Base-by-base conservation (phyloP, 106 monocot species). In the Cymbidium sinense region DNA sequence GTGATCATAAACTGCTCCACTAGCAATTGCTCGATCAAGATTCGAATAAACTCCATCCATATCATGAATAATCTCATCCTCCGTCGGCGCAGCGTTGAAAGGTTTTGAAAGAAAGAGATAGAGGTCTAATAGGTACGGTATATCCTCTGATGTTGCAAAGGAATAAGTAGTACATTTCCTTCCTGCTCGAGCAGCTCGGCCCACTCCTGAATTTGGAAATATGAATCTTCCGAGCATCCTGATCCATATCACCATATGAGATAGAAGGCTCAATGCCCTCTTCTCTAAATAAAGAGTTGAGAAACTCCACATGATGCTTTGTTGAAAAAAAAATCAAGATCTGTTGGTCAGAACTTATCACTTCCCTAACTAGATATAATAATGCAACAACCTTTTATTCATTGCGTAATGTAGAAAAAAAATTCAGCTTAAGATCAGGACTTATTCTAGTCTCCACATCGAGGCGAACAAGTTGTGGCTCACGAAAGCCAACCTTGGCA, bases 191-290 rank as follows among this genome's bases (percentile, higher is more conserved):
- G 94, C 96, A 51, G 81, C 96, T 74, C 94, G 86, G 1, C 96
- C 96, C 2, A n/a, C n/a, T n/a, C n/a, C n/a, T n/a, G n/a, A n/a
- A n/a, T n/a, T n/a, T n/a, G n/a, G n/a, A n/a, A n/a, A 96, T 94
- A 81, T 96, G 88, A 23, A 96, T 94, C 75, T 94, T 94, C 21
- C 94, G 82, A 44, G 94, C 96, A 83, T 96, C 96, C 70, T 91
- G 96, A 79, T 96, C 96, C 96, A 96, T 96, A 77, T 93, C 96
- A 79, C 96, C 94, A 86, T 96, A 96, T 15, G 85, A 86, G 41
- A 92, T 29, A 23, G 96, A 94, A 21, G n/a, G n/a, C n/a, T n/a
- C n/a, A n/a, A n/a, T n/a, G n/a, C n/a, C n/a, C n/a, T n/a, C n/a
- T n/a, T n/a, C n/a, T n/a, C n/a, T n/a, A n/a, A n/a, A n/a, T n/a